Percentiles rank a stretch among this genome's conserved stretches.
Conservation (phyloP, 768 basidiomycete species). For the Boletus vinaceobasis region DNA sequence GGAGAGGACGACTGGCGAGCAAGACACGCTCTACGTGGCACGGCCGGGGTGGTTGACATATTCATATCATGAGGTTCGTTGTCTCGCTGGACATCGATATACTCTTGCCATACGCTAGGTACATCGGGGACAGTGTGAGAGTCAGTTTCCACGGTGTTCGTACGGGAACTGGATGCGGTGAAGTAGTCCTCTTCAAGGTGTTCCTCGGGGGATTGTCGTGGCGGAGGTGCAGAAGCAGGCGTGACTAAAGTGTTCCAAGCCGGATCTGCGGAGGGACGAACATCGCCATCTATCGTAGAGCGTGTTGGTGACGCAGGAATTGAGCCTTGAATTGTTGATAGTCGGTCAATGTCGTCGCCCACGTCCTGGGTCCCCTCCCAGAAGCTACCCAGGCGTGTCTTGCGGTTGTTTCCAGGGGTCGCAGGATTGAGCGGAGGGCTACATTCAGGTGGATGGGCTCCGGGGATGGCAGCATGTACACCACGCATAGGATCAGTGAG, state of each 20-base stretch:
- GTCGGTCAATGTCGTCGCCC: constrained; percentile 32
- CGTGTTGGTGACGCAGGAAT: constrained; percentile 22
- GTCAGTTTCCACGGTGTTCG: constrained; percentile 19
- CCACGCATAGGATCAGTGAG: constrained; percentile 87
- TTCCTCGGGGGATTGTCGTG: constrained; percentile 24
- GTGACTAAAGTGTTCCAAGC: constrained; percentile 3
- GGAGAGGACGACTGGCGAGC: constrained; percentile 67
- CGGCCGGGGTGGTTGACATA: constrained; percentile 41
- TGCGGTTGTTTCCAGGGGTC: constrained; percentile 50
- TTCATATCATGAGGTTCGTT: constrained; percentile 28
- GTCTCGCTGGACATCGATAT: constrained; percentile 23
- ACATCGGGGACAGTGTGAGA: constrained; percentile 12
- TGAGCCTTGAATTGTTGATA: constrained; percentile 25
- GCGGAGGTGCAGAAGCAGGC: constrained; percentile 17
- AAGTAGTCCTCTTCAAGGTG: constrained; percentile 31
- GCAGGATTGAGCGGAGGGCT: constrained; percentile 35
- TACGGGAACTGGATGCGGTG: constrained; percentile 25
- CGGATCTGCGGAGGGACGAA: constrained; percentile 3
- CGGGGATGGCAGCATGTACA: constrained; percentile 62
- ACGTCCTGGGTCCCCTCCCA: constrained; percentile 78
- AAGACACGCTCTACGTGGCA: constrained; percentile 50
- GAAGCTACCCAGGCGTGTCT: constrained; percentile 61
- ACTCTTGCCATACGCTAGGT: constrained; percentile 29
- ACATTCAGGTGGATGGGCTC: constrained; percentile 44
- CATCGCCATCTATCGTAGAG: constrained; percentile 5